Evolutionary conservation across 108 stramenopile species (phyloP).

Genomic region (Seminavis robusta): DNA sequence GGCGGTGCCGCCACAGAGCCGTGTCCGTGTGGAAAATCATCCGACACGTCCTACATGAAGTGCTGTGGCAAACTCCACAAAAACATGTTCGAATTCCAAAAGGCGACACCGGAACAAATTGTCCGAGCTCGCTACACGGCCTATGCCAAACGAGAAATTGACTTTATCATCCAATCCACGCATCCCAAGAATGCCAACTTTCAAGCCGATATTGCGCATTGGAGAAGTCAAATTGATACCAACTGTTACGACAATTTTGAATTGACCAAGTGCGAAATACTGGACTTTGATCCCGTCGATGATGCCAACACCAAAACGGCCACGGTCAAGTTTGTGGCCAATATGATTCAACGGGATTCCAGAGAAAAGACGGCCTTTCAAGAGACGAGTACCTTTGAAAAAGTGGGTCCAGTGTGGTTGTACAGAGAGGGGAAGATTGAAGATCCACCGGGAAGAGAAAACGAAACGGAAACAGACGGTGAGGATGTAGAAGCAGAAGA

Average conservation of each 20-base stretch:
- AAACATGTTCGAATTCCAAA: conserved; percentile 34
- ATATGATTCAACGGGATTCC: conserved; percentile 55
- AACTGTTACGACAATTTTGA: conserved; percentile 81
- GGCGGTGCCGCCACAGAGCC: conserved; percentile 60
- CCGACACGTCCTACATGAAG: conserved; percentile 37
- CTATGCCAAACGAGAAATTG: conserved; percentile 59
- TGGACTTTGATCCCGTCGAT: conserved; percentile 48
- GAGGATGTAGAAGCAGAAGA: neutral
- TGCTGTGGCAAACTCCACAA: conserved; percentile 66
- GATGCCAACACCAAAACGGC: conserved; percentile 40
- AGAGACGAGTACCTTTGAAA: conserved; percentile 68
- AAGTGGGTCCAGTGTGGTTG: conserved; percentile 62
- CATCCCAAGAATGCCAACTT: conserved; percentile 40
- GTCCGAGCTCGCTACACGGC: conserved; percentile 72
- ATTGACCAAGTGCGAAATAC: conserved; percentile 47
- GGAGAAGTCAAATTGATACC: conserved; percentile 55
- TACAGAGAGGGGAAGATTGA: conserved; percentile 49
- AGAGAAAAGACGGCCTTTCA: conserved; percentile 66
- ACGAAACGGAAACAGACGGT: neutral
- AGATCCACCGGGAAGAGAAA: too few relatives aligned
- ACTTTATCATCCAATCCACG: conserved; percentile 53
- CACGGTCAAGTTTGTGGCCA: conserved; percentile 61
- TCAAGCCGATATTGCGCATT: conserved; percentile 51
- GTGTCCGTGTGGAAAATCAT: conserved; percentile 73
- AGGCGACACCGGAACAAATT: conserved; percentile 53